Percentiles rank a stretch among this genome's conserved stretches.
Evolutionary conservation across 1,284 basidiomycete species (phyloP).

Genomic region (Cryptococcus sp.): DNA sequence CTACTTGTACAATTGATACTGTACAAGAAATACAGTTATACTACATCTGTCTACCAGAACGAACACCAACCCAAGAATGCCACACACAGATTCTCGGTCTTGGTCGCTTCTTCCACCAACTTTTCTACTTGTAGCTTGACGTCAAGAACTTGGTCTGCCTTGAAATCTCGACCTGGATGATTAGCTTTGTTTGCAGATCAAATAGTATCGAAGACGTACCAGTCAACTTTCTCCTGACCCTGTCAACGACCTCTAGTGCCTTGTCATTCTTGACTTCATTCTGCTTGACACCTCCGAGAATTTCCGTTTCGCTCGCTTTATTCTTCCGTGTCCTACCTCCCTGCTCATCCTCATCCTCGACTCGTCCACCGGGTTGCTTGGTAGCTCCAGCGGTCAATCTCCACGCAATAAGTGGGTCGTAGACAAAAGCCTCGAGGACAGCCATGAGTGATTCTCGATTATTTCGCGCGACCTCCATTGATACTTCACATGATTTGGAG

Average conservation of each 20-base stretch:
- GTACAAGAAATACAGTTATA: background rate
- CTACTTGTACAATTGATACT: background rate
- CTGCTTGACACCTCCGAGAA: conserved; percentile 44
- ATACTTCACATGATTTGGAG: conserved; percentile 91
- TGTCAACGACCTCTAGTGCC: conserved; percentile 83
- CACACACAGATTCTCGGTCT: conserved; percentile 88
- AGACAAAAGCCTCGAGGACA: conserved; percentile 78
- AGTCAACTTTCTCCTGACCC: conserved; percentile 88
- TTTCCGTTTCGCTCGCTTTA: conserved; percentile 49
- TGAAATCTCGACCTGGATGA: conserved; percentile 74
- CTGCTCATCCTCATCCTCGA: conserved; percentile 28
- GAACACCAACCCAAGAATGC: conserved; percentile 89
- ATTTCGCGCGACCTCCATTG: conserved; percentile 91
- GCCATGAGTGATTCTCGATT: conserved; percentile 99
- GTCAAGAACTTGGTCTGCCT: conserved; percentile 67
- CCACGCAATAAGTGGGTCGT: conserved; percentile 59
- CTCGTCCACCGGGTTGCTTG: conserved; percentile 42
- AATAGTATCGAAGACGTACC: conserved; percentile 59
- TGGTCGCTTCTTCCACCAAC: conserved; percentile 84
- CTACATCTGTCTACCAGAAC: conserved; percentile 21
- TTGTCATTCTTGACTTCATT: conserved; percentile 87
- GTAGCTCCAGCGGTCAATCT: conserved; percentile 48
- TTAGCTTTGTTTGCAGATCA: background rate
- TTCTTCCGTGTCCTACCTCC: conserved; percentile 33
- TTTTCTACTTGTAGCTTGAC: conserved; percentile 81